These are phyloP conservation scores for Nicotiana rustica DNA, from an alignment of 305 asterid species.

Conservation along the genomic window DNA sequence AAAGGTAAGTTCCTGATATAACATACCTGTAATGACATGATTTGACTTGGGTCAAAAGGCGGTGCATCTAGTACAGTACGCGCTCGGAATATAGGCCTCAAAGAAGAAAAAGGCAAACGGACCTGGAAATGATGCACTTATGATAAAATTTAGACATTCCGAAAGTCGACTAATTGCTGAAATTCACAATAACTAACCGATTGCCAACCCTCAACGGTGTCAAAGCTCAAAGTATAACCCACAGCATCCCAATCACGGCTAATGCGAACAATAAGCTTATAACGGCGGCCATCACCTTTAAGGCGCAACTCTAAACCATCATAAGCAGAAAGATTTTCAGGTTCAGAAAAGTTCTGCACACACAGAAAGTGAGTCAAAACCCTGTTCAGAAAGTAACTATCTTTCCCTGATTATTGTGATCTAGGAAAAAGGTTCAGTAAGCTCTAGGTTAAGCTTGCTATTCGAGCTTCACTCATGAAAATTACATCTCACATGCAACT, in stretches of 20 bases:
- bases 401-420: background rate
- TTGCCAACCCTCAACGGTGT: constrained; percentile 89
- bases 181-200: constrained; percentile 56
- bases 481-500: constrained; percentile 7
- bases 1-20: background rate
- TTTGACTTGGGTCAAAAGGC: constrained; percentile 82
- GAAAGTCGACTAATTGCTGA: background rate
- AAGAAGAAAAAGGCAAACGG: constrained; percentile 79
- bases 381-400: background rate
- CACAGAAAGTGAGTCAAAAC: background rate
- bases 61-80: constrained; percentile 77
- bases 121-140: constrained; percentile 54
- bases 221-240: constrained; percentile 80
- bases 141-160: background rate
- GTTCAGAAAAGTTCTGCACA: constrained; percentile 77
- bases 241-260: constrained; percentile 96
- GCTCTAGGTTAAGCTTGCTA: constrained; percentile 16
- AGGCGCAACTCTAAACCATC: constrained; percentile 88
- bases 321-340: constrained; percentile 90
- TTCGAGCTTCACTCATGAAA: background rate
- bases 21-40: constrained; percentile 80
- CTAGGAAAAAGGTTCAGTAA: background rate
- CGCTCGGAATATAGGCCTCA: constrained; percentile 94
- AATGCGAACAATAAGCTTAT: constrained; percentile 82
- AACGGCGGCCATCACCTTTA: constrained; percentile 89